phyloP scores from a whole-genome alignment of 306 rosid species.

The Casuarina equisetifolia region DNA sequence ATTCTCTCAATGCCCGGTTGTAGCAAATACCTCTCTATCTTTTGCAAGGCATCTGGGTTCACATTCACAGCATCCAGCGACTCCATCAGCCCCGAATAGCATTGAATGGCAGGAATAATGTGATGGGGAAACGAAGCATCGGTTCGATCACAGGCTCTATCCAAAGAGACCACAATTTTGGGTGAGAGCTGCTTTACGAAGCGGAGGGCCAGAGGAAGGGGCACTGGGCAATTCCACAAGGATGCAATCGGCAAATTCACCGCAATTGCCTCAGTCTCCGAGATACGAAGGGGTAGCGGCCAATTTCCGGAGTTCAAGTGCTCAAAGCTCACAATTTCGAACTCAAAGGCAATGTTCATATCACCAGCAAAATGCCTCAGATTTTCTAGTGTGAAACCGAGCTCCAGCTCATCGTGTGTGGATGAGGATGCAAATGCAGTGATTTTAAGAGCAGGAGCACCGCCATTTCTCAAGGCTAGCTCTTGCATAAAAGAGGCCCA shows the following conservation, averaged over 20 bases:
- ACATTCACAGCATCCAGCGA: conserved; percentile 74
- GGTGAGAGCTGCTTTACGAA: conserved; percentile 78
- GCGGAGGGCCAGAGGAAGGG: conserved; percentile 57
- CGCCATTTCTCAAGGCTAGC: conserved; percentile 60
- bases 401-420: conserved; percentile 59
- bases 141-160: conserved; percentile 58
- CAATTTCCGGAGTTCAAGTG: conserved; percentile 58
- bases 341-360: conserved; percentile 64
- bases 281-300: conserved; percentile 50
- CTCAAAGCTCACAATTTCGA: conserved; percentile 59
- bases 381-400: conserved; percentile 73
- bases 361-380: conserved; percentile 72
- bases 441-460: conserved; percentile 62
- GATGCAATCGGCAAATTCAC: conserved; percentile 68
- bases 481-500: conserved; percentile 96
- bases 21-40: conserved; percentile 66
- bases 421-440: conserved; percentile 72
- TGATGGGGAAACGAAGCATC: conserved; percentile 68
- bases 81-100: conserved; percentile 60
- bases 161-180: conserved; percentile 67
- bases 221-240: conserved; percentile 44
- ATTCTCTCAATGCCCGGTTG: conserved; percentile 79
- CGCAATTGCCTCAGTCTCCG: conserved; percentile 62
- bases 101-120: conserved; percentile 50
- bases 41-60: conserved; percentile 60